phyloP scores from a whole-genome alignment of 2,329 filamentous ascomycete species.

The Fusarium neocosmosporiellum region DNA sequence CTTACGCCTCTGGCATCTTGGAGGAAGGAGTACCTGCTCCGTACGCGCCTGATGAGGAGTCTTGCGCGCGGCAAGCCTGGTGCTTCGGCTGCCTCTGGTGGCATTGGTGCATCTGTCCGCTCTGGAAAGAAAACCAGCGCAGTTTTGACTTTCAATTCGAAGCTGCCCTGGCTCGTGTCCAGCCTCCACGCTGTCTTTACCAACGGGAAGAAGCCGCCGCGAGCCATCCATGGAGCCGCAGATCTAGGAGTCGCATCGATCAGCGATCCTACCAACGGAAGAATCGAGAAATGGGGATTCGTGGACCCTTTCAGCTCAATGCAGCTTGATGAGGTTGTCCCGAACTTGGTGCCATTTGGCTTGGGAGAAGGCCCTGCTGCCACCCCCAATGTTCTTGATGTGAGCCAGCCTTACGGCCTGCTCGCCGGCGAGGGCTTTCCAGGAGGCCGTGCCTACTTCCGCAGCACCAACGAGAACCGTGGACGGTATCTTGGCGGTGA shows the following conservation, averaged over 20 bases:
- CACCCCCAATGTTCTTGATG: slow-evolving; percentile 87
- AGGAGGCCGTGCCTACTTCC: slow-evolving; percentile 83
- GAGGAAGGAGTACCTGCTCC: slow-evolving; percentile 93
- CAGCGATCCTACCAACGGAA: slow-evolving; percentile 82
- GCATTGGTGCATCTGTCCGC: slow-evolving; percentile 63
- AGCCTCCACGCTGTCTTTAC: slow-evolving; percentile 83
- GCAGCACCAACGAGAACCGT: slow-evolving; percentile 77
- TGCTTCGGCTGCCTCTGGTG: slow-evolving; percentile 62
- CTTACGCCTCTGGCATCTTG: slow-evolving; percentile 89
- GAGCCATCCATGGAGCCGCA: slow-evolving; percentile 85
- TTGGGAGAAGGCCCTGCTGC: slow-evolving; percentile 82
- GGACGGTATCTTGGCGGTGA: slow-evolving; percentile 78
- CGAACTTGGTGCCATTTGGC: slow-evolving; percentile 80
- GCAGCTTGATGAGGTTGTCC: slow-evolving; percentile 82
- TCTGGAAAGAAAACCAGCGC: slow-evolving; percentile 76
- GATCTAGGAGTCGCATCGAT: slow-evolving; percentile 82
- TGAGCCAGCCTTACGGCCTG: slow-evolving; percentile 87
- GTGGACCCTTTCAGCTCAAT: slow-evolving; percentile 79
- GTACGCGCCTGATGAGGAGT: slow-evolving; percentile 85
- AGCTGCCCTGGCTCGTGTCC: slow-evolving; percentile 81
- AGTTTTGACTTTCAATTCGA: slow-evolving; percentile 87
- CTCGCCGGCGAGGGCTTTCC: slow-evolving; percentile 88
- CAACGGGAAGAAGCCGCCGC: slow-evolving; percentile 77
- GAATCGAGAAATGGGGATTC: slow-evolving; percentile 84
- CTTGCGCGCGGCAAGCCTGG: slow-evolving; percentile 84